Evolutionary conservation across 1,284 basidiomycete genomes (phyloP).

Genomic region (Waitea zeae): DNA sequence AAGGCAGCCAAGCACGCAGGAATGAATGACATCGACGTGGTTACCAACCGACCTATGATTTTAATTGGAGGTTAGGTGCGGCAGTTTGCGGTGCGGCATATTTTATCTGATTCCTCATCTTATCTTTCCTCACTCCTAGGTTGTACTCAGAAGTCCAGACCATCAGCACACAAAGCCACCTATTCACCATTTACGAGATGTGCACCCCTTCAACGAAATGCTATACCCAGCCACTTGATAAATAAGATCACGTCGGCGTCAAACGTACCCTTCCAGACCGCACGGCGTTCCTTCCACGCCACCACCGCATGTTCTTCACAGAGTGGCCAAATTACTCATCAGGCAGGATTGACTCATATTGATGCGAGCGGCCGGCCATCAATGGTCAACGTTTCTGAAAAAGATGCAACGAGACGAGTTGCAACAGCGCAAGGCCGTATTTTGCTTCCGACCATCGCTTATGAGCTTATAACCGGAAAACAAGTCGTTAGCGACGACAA

Average conservation of each 20-base stretch:
- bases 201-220: too few relatives aligned
- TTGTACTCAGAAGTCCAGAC: conserved; percentile 4
- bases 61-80: conserved; percentile 73
- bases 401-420: conserved; percentile 42
- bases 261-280: too few relatives aligned
- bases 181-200: too few relatives aligned
- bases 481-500: conserved; percentile 1
- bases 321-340: too few relatives aligned
- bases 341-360: conserved; percentile 46
- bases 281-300: too few relatives aligned
- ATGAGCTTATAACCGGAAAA: conserved; percentile 30
- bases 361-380: conserved; percentile 47
- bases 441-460: conserved; percentile 46
- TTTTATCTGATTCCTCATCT: conserved; percentile 7
- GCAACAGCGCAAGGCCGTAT: conserved; percentile 74
- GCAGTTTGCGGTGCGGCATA: conserved; percentile 13
- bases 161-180: too few relatives aligned
- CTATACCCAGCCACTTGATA: too few relatives aligned
- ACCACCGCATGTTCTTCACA: too few relatives aligned
- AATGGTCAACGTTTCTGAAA: conserved; percentile 70
- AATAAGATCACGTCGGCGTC: too few relatives aligned
- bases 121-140: conserved; percentile 8
- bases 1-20: conserved; percentile 79
- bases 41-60: conserved; percentile 76
- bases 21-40: conserved; percentile 65